A percentile compares a stretch with the other conserved stretches of the same genome.
Evolutionary conservation across 495 filamentous ascomycete species (phyloP).

Genomic region (Penicillium lividum): DNA sequence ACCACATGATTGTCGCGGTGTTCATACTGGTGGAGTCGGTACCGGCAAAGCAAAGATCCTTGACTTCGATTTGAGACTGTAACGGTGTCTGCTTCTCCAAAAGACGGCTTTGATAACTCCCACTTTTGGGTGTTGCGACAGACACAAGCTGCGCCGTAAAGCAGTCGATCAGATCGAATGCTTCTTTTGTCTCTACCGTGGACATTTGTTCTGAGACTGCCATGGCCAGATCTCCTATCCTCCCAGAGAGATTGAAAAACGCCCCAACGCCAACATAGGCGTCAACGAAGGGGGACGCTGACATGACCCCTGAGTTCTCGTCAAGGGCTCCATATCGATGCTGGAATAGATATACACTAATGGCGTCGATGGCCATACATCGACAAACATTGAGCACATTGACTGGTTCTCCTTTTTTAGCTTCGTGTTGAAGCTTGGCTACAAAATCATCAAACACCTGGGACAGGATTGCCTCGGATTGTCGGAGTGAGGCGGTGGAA

Average conservation of each 20-base stretch:
- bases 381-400: slow-evolving; percentile 47
- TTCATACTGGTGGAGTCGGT: slow-evolving; percentile 51
- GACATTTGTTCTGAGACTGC: slow-evolving; percentile 28
- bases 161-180: slow-evolving; percentile 37
- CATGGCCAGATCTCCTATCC: slow-evolving; percentile 38
- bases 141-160: slow-evolving; percentile 39
- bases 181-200: slow-evolving; percentile 26
- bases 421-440: slow-evolving; percentile 31
- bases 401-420: slow-evolving; percentile 29
- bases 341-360: slow-evolving; percentile 48
- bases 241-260: slow-evolving; percentile 44
- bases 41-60: slow-evolving; percentile 37
- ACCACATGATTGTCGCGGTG: slow-evolving; percentile 43
- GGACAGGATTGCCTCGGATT: slow-evolving; percentile 27
- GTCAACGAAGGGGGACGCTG: slow-evolving; percentile 41
- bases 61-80: slow-evolving; percentile 49
- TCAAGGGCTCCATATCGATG: slow-evolving; percentile 42
- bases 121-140: slow-evolving; percentile 23
- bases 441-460: slow-evolving; percentile 43
- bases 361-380: slow-evolving; percentile 47
- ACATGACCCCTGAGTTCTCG: slow-evolving; percentile 32
- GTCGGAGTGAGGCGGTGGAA: slow-evolving; percentile 39
- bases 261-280: slow-evolving; percentile 51
- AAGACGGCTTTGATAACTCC: slow-evolving; percentile 50
- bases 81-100: slow-evolving; percentile 36